A percentile compares a stretch with the other conserved stretches of the same genome.
Evolutionary conservation across 139 green algal species (phyloP).

Genomic region (Choricystis sp.): DNA sequence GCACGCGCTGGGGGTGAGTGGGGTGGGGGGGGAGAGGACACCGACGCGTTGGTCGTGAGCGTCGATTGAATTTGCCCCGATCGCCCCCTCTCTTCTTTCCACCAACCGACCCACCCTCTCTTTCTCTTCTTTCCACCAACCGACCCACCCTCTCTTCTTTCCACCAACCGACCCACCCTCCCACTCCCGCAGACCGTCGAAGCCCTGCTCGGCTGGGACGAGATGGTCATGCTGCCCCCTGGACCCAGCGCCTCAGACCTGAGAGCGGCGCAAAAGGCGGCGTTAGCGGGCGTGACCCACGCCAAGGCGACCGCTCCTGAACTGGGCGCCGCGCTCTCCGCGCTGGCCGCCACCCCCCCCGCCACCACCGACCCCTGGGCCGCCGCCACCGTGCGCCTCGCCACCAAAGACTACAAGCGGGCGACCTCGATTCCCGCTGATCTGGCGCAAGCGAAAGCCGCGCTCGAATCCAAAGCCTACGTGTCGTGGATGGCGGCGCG

Average conservation of each 20-base stretch:
- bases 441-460: slow-evolving; percentile 42
- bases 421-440: slow-evolving; percentile 47
- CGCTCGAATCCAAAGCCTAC: slow-evolving; percentile 56
- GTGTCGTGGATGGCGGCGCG: slow-evolving; percentile 62
- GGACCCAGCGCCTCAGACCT: slow-evolving; percentile 28
- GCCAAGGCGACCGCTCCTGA: slow-evolving; percentile 38
- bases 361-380: not conserved
- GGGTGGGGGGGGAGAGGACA: no score
- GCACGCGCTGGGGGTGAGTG: no score
- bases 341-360: slow-evolving; percentile 13
- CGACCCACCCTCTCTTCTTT: no score
- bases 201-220: slow-evolving; percentile 54
- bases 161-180: no score
- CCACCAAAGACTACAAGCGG: slow-evolving; percentile 16
- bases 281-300: slow-evolving; percentile 62
- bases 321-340: slow-evolving; percentile 33
- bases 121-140: no score
- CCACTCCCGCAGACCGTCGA: slow-evolving; percentile 40
- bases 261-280: slow-evolving; percentile 54
- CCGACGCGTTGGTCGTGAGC: no score
- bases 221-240: slow-evolving; percentile 56
- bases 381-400: slow-evolving; percentile 25
- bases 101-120: no score
- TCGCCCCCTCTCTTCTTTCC: no score
- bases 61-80: no score